Conservation (phyloP, 352 stramenopile genomes). For the Phytophthora pini region DNA sequence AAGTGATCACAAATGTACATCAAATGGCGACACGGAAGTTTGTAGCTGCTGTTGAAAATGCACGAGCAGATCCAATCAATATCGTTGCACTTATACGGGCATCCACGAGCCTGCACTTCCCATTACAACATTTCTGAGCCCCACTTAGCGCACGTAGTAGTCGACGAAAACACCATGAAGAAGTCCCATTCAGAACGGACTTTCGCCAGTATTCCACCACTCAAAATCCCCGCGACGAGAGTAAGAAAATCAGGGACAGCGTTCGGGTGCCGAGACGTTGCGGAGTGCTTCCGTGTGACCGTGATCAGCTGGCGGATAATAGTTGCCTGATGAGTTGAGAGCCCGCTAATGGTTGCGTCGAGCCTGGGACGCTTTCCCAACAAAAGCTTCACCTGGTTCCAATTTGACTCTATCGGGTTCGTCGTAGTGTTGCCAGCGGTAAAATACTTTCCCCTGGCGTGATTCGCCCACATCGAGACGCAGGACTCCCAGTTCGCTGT, state of each 20-base stretch:
- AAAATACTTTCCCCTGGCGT: neutral
- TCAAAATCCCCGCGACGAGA: neutral
- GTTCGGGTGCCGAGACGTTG: neutral
- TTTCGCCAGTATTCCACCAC: neutral
- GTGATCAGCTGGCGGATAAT: conserved; percentile 4
- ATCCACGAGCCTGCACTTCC: neutral
- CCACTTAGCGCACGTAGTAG: neutral
- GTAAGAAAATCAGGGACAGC: neutral
- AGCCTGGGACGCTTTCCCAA: neutral
- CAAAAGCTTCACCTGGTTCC: neutral
- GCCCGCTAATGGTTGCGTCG: neutral
- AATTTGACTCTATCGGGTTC: neutral
- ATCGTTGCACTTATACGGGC: neutral
- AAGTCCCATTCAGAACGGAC: neutral
- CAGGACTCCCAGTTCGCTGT: neutral
- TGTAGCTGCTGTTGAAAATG: conserved; percentile 3
- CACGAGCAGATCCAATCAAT: conserved; percentile 4
- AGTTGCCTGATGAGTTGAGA: conserved; percentile 5
- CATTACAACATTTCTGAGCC: neutral
- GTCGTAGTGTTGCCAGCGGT: neutral
- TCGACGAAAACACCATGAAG: neutral
- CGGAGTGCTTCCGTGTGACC: neutral
- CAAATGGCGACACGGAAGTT: conserved; percentile 1
- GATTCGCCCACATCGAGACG: neutral
- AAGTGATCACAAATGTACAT: conserved; percentile 4